phyloP scores from a whole-genome alignment of 139 green algal species.

The Trebouxia sp. region DNA sequence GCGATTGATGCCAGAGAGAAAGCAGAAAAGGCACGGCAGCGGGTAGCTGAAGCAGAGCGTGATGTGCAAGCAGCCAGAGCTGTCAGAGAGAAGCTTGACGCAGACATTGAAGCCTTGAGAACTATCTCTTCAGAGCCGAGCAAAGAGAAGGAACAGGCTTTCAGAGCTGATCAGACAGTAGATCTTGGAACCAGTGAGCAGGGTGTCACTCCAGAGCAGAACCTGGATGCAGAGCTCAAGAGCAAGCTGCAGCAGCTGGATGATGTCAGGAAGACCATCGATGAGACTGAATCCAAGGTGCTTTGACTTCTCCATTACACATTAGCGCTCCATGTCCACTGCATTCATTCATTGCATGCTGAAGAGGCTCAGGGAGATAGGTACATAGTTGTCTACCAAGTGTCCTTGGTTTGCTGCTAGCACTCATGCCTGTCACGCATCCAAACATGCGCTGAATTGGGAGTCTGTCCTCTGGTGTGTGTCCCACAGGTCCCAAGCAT shows the following conservation, averaged over 20 bases:
- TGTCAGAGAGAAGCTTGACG: constrained; percentile 24
- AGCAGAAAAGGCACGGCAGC: constrained; percentile 2
- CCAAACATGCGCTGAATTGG: too few species aligned
- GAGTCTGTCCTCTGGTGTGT: too few species aligned
- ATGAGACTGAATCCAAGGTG: background rate
- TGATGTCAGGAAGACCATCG: background rate
- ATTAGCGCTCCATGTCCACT: too few species aligned
- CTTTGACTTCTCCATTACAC: too few species aligned
- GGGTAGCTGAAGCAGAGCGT: constrained; percentile 18
- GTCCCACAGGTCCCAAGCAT: too few species aligned
- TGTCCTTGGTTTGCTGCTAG: too few species aligned
- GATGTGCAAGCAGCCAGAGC: constrained; percentile 17
- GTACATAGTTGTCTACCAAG: too few species aligned
- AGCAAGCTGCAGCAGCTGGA: background rate
- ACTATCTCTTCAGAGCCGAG: background rate
- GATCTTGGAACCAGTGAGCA: background rate
- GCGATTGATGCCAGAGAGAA: constrained; percentile 53
- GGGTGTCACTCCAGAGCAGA: background rate
- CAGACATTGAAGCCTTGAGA: constrained; percentile 1
- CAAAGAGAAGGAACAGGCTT: background rate
- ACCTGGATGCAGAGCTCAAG: constrained; percentile 16
- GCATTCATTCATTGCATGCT: too few species aligned
- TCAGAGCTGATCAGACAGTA: constrained; percentile 10
- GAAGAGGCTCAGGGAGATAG: too few species aligned
- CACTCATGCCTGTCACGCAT: too few species aligned